Base-by-base conservation (phyloP, 1,284 basidiomycete species). In the Pseudozyma sp. region DNA sequence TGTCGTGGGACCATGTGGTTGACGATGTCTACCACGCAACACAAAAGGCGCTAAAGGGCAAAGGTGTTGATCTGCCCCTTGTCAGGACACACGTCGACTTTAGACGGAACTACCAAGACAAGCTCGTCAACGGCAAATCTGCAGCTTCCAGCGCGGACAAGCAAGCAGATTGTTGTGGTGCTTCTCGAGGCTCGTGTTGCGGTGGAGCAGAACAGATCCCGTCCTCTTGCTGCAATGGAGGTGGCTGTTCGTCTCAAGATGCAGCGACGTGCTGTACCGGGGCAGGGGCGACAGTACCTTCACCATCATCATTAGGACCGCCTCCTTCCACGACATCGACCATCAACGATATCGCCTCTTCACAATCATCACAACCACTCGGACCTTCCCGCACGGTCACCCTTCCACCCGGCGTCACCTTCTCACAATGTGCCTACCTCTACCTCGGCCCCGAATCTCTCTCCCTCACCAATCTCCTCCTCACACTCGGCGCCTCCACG, bases 371-470 rank as follows among this genome's bases (percentile, higher is more conserved):
- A 56, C 67, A 53, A 74, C 80, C 58, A 75, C 55, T 75, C 54
- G 70, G 73, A 16, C 44, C 64, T 70, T 57, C 61, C 9, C 61
- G 68, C 31, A 45, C 42, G 13, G 68, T 68, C 33, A 47, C 49
- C 14, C 65, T 75, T 0, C 68, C 73, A 7, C 24, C 47, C 1
- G 43, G 42, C 40, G 33, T 62, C 33, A 3, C 33, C 10, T 51
- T 54, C 17, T 48, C 81, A 35, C 43, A 79, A 47, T 76, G 80
- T 58, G 48, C 58, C 62, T 88, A 95, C 44, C 86, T 95, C 53
- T 97, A 95, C 83, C 87, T 98, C 39, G 96, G 96, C 1, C 87
- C 88, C 17, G 93, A 97, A 83, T 91, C 90, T 55, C 88, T 95
- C 7, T 88, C 89, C 0, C 87, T 97, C 42, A 92, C 92, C 16